A percentile compares a stretch with the other conserved stretches of the same genome.
These are phyloP conservation scores for Kickxella alabastrina DNA, from an alignment of 192 early-diverging fungal species.

Conservation along the genomic window DNA sequence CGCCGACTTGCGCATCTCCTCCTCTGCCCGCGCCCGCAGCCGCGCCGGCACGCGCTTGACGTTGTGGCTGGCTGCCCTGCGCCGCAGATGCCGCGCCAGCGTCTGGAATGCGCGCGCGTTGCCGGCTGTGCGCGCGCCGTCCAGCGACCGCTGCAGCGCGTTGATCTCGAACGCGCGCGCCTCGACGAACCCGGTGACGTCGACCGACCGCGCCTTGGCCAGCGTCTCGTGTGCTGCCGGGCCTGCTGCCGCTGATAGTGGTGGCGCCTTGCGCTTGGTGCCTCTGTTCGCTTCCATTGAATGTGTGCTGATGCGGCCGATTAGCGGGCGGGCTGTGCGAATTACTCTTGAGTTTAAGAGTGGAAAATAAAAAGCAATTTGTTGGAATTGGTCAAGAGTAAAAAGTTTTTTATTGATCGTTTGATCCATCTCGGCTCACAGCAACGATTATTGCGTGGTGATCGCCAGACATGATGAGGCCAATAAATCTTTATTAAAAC, in stretches of 20 bases:
- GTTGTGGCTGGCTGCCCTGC: slow-evolving; percentile 94
- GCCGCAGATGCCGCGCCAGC: slow-evolving; percentile 82
- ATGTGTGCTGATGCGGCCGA: too few relatives aligned
- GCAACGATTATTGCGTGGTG: too few relatives aligned
- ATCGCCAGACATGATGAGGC: too few relatives aligned
- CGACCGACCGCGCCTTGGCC: slow-evolving; percentile 36
- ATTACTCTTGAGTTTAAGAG: too few relatives aligned
- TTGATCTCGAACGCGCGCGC: slow-evolving; percentile 84
- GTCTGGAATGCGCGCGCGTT: slow-evolving; percentile 82
- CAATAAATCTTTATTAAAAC: too few relatives aligned
- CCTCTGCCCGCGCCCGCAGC: slow-evolving; percentile 69
- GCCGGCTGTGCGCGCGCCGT: slow-evolving; percentile 53
- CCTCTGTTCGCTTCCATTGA: slow-evolving; percentile 5
- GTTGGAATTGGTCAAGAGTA: neutral
- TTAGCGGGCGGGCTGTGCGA: too few relatives aligned
- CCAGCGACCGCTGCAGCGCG: slow-evolving; percentile 75
- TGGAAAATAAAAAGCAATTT: neutral
- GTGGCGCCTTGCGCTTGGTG: slow-evolving; percentile 1
- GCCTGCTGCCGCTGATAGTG: slow-evolving; percentile 4
- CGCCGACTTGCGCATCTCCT: slow-evolving; percentile 60
- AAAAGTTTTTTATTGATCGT: too few relatives aligned
- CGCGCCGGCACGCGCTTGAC: slow-evolving; percentile 84
- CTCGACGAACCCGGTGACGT: slow-evolving; percentile 51
- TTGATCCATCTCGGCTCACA: too few relatives aligned
- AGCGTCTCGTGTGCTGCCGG: slow-evolving; percentile 16